Evolutionary conservation across 1,284 basidiomycete genomes (phyloP), one percentile per base, ranked within the genome.

Genomic region (Ceratobasidium papillatum): DNA sequence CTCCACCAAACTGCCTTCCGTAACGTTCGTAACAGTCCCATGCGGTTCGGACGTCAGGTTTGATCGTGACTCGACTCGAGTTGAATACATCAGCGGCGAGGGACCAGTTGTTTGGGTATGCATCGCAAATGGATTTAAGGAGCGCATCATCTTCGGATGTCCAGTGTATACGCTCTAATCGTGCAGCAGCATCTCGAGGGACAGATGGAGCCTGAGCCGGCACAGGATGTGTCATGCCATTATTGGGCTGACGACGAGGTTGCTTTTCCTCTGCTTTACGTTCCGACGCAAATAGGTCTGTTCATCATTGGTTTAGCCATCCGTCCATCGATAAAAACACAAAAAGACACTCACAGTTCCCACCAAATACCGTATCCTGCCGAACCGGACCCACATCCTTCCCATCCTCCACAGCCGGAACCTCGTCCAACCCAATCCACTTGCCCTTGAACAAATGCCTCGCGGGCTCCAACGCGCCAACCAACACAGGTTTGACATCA

Each of bases 21-120:
- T 84, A 87, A 5, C 84, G 82, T 62, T 88, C 86, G 78, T 82
- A 88, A 78, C 87, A 86, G 77, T 89, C 88, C 82, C 86, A 88
- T 0, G 86, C 80, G 34, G 82, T 83, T 9, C 86, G 82, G 63
- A 80, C 80, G 77, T 89, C 88, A 1, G 85, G 85, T 0, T 84
- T 81, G 22, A 86, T 83, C 1, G 83, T 83, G 12, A 85, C 83
- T 9, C 84, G 80, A 32, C 85, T 84, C 45, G 86, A 81, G 79
- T 88, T 88, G 83, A 89, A 87, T 5, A 85, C 79, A 74, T 88
- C 87, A 8, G 87, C 83, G 41, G 88, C 85, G 38, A 89, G 82
- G 25, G 82, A 79, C 88, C 88, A 89, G 78, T 88, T 85, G 80
- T 82, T 84, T 12, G 84, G 83, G 78, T 87, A 88, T 74, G 85